Percentiles rank a stretch among this genome's conserved stretches.
phyloP scores from a whole-genome alignment of 176 grass and related monocot species.

The Carex pumila region DNA sequence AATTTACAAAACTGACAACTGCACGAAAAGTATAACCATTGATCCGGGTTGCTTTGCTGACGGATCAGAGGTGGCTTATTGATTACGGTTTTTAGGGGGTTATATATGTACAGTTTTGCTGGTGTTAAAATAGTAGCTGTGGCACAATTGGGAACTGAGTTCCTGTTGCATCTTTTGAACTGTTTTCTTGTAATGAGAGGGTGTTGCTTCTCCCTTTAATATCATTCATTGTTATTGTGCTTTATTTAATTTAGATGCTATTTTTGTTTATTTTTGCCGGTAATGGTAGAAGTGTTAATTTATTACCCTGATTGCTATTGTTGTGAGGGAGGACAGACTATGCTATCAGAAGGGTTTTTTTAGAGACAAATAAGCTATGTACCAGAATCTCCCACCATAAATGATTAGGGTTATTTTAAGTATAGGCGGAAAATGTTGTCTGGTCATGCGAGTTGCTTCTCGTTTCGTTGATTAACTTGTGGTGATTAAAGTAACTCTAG shows the following conservation, averaged over 20 bases:
- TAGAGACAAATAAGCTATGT: too few relatives aligned
- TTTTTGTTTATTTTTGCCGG: not conserved
- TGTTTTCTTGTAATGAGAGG: not conserved
- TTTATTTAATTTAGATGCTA: not conserved
- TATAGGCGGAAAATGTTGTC: too few relatives aligned
- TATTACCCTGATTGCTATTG: not conserved
- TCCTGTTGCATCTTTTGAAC: slow-evolving; percentile 8
- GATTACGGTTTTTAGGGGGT: not conserved
- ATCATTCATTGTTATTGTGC: not conserved
- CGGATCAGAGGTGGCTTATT: slow-evolving; percentile 25
- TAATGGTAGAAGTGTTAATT: not conserved
- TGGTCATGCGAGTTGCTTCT: too few relatives aligned
- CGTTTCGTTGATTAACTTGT: too few relatives aligned
- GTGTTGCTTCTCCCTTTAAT: not conserved
- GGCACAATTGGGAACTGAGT: slow-evolving; percentile 32
- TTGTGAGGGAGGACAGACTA: not conserved
- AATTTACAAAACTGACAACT: slow-evolving; percentile 99
- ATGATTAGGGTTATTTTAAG: too few relatives aligned
- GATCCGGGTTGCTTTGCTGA: slow-evolving; percentile 69
- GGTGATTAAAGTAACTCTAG: too few relatives aligned
- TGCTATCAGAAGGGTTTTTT: not conserved
- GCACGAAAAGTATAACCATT: slow-evolving; percentile 89
- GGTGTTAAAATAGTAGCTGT: not conserved
- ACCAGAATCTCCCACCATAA: too few relatives aligned
- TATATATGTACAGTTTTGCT: not conserved